Evolutionary conservation across 129 eudicot genomes (phyloP), one percentile per base, ranked within the genome.

Genomic region (Dittrichia graveolens): DNA sequence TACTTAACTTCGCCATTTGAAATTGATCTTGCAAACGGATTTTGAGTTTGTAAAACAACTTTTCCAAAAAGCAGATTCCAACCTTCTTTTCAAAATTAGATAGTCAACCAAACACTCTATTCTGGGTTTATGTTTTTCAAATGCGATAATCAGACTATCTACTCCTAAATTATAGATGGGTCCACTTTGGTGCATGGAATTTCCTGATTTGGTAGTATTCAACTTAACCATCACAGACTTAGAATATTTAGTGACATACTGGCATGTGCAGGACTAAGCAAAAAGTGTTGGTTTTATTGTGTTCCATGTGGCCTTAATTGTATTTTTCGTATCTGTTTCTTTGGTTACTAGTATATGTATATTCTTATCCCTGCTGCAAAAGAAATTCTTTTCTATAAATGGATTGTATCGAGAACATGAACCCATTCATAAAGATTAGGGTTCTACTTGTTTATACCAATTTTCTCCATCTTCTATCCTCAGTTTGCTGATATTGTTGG

Each of bases 171-270:
- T 56, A 57, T 34, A 9, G 14, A 24, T 34, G 55, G 24, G 57
- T 72, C 18, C 67, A 58, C 24, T 31, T 71, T 31, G 38, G 55
- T 68, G 12, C 16, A 8, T 56, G 55, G 45, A 55, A 72, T 72
- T 34, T 37, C 46, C 66, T 43, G 40, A 72, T 59, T 72, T 72
- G 38, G 68, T 45, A n/a, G 59, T 72, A 48, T 13, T 60, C 69
- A 37, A 46, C 43, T 60, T 59, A 31, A 15, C 4, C 56, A 56
- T 19, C 19, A 44, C 57, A 58, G 34, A 72, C 47, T 70, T 24
- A 24, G n/a, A n/a, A n/a, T 24, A 24, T 24, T 38, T 16, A 24
- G 13, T 53, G 34, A 72, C 58, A 72, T 57, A 69, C 45, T 43
- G 49, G 7, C 76, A 71, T 58, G 76, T 57, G 76, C 56, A 56